Evolutionary conservation across 345 rosid genomes (phyloP).

Genomic region (Brassica carinata): DNA sequence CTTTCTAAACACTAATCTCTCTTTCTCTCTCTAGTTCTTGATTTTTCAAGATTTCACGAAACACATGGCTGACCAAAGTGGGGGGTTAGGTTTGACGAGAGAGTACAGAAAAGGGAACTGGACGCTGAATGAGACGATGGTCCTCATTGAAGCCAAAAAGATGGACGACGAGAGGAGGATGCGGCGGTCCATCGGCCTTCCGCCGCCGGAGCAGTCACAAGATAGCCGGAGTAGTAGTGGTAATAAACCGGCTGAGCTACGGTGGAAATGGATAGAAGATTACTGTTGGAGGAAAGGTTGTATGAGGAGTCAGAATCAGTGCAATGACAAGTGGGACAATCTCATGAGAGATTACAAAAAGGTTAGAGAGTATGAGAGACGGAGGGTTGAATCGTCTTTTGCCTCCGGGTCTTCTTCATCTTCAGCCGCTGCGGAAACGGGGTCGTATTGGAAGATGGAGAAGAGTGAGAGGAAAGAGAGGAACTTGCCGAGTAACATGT

Average conservation of each 20-base stretch:
- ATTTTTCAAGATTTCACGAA: constrained; percentile 37
- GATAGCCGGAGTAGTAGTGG: constrained; percentile 39
- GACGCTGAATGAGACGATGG: constrained; percentile 79
- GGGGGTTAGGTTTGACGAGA: constrained; percentile 47
- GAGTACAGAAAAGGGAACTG: constrained; percentile 92
- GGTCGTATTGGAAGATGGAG: constrained; percentile 77
- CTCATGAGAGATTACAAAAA: constrained; percentile 96
- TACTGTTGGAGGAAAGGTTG: constrained; percentile 79
- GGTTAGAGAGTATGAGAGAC: constrained; percentile 65
- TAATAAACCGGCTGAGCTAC: constrained; percentile 62
- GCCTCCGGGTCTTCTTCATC: constrained; percentile 28
- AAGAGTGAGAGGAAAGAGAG: constrained; percentile 77
- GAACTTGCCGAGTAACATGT: constrained; percentile 78
- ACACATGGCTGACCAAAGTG: constrained; percentile 59
- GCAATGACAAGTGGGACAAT: constrained; percentile 98
- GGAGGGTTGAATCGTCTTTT: constrained; percentile 39
- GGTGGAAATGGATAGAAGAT: constrained; percentile 98
- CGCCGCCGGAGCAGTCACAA: constrained; percentile 33
- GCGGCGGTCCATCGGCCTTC: constrained; percentile 52
- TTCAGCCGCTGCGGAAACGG: constrained; percentile 29
- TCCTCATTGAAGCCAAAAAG: constrained; percentile 79
- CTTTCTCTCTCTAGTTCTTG: constrained; percentile 39
- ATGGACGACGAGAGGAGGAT: constrained; percentile 84
- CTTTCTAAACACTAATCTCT: neutral
- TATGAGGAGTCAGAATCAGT: constrained; percentile 87